Base-by-base conservation (phyloP, 2,329 filamentous ascomycete genomes). In the Parastagonospora avenae region DNA sequence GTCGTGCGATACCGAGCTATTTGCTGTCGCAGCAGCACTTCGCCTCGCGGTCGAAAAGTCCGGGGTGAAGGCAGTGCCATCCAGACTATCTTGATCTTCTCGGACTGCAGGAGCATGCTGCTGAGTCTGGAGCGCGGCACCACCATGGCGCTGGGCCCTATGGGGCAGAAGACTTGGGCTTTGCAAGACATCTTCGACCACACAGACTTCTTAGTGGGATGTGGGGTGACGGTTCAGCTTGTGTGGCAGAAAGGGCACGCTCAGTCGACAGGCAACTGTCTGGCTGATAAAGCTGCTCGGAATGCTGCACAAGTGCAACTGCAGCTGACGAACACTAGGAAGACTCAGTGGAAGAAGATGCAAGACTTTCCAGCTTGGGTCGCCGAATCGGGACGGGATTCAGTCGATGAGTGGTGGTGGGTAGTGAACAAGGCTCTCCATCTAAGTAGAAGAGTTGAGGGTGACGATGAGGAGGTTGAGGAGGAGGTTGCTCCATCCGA, bases 201-300 rank as follows among this genome's bases (percentile, higher is more conserved):
- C 14, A 28, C 41, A 12, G 47, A 50, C 29, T 4, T 15, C 7
- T 36, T 50, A 16, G 32, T 16, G 12, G 11, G 15, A 14, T 4
- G 19, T 12, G 28, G 32, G 2, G 48, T 51, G 14, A 15, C 24
- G 19, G 37, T 50, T 6, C 33, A 50, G 16, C 16, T 45, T 12
- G 35, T 50, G 10, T 50, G 47, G 42, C 14, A 45, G 41, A 50
- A 50, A 29, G 47, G 12, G 28, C 41, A 45, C 32, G 41, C 47
- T 15, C 6, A 10, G 19, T 50, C 47, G 12, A 14, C 14, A 10
- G 47, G 47, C 14, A 50, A 50, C 19, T 11, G 19, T 10, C 24
- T 15, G 19, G 48, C 38, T 12, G 31, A 51, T 38, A 16, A 5
- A 2, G 37, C 28, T 31, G 48, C 38, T 11, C 7, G 14, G 5